Percentiles rank a stretch among this genome's conserved stretches.
These are phyloP conservation scores for Podospora pseudopauciseta DNA, from an alignment of 495 filamentous ascomycete species.

Conservation along the genomic window DNA sequence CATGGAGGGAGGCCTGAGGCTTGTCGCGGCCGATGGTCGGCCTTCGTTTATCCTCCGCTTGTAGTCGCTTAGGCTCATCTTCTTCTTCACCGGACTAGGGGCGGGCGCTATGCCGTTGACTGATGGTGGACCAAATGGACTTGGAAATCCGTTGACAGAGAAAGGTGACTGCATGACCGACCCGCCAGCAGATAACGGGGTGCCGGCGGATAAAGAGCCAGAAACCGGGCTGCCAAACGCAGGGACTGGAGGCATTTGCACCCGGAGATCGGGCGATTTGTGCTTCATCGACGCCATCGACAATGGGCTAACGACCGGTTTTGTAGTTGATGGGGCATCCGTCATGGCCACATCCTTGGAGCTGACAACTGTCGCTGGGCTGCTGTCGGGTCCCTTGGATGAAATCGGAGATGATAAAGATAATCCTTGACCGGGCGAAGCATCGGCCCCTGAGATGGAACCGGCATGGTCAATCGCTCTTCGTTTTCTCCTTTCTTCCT, in stretches of 20 bases:
- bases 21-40: constrained; percentile 34
- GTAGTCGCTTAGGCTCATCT: constrained; percentile 72
- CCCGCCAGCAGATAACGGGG: constrained; percentile 43
- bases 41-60: constrained; percentile 50
- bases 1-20: constrained; percentile 30
- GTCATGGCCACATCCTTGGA: constrained; percentile 26
- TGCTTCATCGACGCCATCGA: constrained; percentile 21
- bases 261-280: constrained; percentile 46
- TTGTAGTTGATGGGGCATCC: constrained; percentile 22
- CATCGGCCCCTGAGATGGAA: constrained; percentile 32
- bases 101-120: constrained; percentile 44
- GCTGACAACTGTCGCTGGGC: constrained; percentile 5
- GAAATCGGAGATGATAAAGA: constrained; percentile 18
- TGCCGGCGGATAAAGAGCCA: constrained; percentile 33
- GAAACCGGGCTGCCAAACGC: constrained; percentile 34
- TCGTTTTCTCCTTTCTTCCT: constrained; percentile 30
- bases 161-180: constrained; percentile 53
- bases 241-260: constrained; percentile 49
- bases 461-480: constrained; percentile 20
- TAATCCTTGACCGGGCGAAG: constrained; percentile 22
- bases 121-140: constrained; percentile 42
- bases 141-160: constrained; percentile 32
- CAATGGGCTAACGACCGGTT: constrained; percentile 13
- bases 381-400: constrained; percentile 21
- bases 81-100: constrained; percentile 65